These are phyloP conservation scores for Trametes meyenii DNA, from an alignment of 768 basidiomycete genomes.

Conservation along the genomic window DNA sequence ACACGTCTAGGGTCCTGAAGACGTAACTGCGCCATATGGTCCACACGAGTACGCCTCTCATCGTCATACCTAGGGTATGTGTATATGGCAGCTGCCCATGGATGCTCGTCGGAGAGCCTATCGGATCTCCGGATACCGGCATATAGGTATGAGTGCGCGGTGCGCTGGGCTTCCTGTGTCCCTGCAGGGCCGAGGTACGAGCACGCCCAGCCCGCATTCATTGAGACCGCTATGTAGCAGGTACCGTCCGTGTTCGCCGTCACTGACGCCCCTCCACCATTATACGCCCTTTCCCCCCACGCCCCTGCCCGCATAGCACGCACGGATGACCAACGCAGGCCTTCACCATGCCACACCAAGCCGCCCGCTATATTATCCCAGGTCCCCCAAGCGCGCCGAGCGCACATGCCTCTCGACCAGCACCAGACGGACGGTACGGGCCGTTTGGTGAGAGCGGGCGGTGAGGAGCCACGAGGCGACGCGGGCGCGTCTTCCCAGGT, in stretches of 20 bases:
- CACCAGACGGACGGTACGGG: not conserved
- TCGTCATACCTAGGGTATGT: not conserved
- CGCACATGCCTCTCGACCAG: not conserved
- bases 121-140: no score
- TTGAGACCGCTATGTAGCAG: no score
- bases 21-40: slow-evolving; percentile 1
- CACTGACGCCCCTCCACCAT: no score
- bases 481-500: not conserved
- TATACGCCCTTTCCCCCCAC: no score
- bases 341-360: no score
- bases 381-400: not conserved
- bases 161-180: no score
- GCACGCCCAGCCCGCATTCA: no score
- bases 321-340: no score
- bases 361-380: not conserved
- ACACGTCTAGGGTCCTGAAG: slow-evolving; percentile 1
- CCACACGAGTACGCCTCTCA: not conserved
- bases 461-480: slow-evolving; percentile 3
- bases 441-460: not conserved
- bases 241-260: no score
- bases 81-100: not conserved
- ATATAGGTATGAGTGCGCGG: no score
- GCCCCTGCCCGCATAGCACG: no score
- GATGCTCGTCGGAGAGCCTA: not conserved
- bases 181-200: no score